Evolutionary conservation across 163 green algal genomes (phyloP).

Genomic region (Volvox carteri): DNA sequence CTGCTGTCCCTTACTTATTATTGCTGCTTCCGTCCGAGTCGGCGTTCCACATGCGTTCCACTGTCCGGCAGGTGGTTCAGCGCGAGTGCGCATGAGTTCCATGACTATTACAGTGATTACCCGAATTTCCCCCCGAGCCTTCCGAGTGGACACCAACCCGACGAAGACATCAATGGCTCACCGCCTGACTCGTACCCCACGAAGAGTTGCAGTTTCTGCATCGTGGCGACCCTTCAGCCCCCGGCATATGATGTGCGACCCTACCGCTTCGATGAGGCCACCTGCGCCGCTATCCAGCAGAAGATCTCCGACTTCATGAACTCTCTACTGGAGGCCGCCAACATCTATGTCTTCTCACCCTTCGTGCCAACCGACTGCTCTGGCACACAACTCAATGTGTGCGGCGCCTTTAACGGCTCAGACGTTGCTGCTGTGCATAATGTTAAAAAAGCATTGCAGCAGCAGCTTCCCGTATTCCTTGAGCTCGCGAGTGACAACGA

Average conservation of each 20-base stretch:
- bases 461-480: not conserved
- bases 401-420: not conserved
- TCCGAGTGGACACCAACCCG: too few species aligned
- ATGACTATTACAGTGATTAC: too few species aligned
- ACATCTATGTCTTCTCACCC: not conserved
- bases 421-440: not conserved
- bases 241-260: not conserved
- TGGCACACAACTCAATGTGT: not conserved
- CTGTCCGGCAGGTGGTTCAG: not conserved
- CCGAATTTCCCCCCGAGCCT: too few species aligned
- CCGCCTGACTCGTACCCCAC: not conserved
- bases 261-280: not conserved
- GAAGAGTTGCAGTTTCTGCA: not conserved
- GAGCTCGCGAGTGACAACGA: not conserved
- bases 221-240: not conserved
- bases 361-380: not conserved
- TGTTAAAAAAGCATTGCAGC: not conserved
- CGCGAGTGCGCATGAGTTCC: not conserved
- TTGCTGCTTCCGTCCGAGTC: not conserved
- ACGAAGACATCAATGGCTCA: not conserved
- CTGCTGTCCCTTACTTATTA: not conserved
- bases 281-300: conserved; percentile 4
- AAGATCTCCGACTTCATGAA: conserved; percentile 1
- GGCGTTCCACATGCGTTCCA: too few species aligned
- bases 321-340: not conserved